Percentiles rank a stretch among this genome's conserved stretches.
Evolutionary conservation across 495 filamentous ascomycete genomes (phyloP).

Genomic region (Hypoxylon crocopeplum): DNA sequence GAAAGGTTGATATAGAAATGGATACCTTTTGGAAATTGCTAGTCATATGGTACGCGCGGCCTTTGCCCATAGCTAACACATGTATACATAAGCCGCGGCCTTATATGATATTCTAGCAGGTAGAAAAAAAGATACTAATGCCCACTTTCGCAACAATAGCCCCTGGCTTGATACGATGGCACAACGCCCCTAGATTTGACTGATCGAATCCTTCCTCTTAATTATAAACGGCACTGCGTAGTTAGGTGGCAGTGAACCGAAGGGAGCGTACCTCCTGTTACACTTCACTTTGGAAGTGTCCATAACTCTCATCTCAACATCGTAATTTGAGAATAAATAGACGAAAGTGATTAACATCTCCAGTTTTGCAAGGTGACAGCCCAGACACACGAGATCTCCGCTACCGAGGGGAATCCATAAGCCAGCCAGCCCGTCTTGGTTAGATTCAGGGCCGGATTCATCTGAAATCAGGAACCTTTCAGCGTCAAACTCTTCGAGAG

Average conservation of each 20-base stretch:
- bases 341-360: conserved; percentile 39
- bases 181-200: too few species aligned
- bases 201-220: conserved; percentile 12
- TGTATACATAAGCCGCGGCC: too few species aligned
- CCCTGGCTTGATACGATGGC: too few species aligned
- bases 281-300: conserved; percentile 2
- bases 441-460: conserved; percentile 4
- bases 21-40: too few species aligned
- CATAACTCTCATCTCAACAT: conserved; percentile 31
- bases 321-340: conserved; percentile 37
- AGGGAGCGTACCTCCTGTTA: conserved; percentile 32
- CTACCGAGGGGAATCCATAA: conserved; percentile 46
- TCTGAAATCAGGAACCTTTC: conserved; percentile 12
- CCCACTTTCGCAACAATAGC: too few species aligned
- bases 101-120: too few species aligned
- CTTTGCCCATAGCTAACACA: too few species aligned
- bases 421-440: conserved; percentile 32
- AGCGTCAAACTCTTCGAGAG: conserved; percentile 27
- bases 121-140: too few species aligned
- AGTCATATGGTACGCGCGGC: too few species aligned
- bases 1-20: too few species aligned
- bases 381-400: conserved; percentile 42
- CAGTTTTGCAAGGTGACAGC: conserved; percentile 44
- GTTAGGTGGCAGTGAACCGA: conserved; percentile 37
- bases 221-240: conserved; percentile 36